A percentile compares a stretch with the other conserved stretches of the same genome.
Evolutionary conservation across 2,329 filamentous ascomycete genomes (phyloP).

Genomic region (Pseudonectria foliicola): DNA sequence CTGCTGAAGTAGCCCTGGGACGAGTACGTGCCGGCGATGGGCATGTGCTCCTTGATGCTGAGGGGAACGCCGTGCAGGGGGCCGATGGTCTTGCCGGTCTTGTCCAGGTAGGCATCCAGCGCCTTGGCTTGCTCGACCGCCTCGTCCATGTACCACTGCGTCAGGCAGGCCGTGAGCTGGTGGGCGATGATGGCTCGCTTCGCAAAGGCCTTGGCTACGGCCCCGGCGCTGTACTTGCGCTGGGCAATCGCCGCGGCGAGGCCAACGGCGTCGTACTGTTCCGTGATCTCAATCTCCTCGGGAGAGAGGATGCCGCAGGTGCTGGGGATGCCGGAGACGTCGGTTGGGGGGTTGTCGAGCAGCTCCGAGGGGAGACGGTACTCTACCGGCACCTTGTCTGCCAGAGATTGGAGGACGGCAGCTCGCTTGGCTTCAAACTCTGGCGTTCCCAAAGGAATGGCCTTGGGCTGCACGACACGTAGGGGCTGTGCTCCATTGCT

Average conservation of each 20-base stretch:
- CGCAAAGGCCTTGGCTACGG: conserved; percentile 40
- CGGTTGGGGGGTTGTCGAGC: conserved; percentile 20
- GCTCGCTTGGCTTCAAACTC: conserved; percentile 19
- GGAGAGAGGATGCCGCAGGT: conserved; percentile 35
- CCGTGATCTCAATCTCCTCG: conserved; percentile 38
- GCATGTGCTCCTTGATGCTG: conserved; percentile 54
- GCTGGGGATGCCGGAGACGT: conserved; percentile 29
- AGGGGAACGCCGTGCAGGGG: conserved; percentile 48
- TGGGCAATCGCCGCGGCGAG: conserved; percentile 31
- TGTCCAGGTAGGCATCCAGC: conserved; percentile 33
- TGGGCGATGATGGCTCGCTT: conserved; percentile 45
- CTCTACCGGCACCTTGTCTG: conserved; percentile 23
- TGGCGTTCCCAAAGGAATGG: conserved; percentile 12
- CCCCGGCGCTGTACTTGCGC: conserved; percentile 27
- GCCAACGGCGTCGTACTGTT: conserved; percentile 32
- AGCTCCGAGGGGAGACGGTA: conserved; percentile 22
- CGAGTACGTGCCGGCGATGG: conserved; percentile 42
- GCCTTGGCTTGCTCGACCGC: conserved; percentile 33
- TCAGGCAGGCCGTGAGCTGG: conserved; percentile 44
- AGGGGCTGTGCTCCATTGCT: background rate
- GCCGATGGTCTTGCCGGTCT: conserved; percentile 37
- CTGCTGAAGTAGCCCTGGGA: conserved; percentile 43
- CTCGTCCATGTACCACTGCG: conserved; percentile 41
- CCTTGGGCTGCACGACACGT: conserved; percentile 11
- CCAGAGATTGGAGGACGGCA: conserved; percentile 23